These are phyloP conservation scores for Chiua virens DNA, from an alignment of 768 basidiomycete genomes.

Conservation along the genomic window DNA sequence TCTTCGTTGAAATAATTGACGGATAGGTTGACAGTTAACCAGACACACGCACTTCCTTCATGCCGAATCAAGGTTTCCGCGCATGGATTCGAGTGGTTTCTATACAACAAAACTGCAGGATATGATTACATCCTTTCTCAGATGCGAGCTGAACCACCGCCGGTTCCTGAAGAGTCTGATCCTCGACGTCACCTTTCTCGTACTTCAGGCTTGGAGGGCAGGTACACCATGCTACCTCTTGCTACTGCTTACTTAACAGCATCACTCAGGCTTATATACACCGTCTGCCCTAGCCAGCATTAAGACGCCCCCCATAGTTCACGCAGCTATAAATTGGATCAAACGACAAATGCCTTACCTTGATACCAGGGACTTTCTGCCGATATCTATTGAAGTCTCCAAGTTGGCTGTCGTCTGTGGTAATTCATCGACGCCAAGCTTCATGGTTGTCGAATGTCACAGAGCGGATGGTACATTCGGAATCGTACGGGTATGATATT, in stretches of 20 bases:
- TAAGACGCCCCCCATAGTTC: conserved; percentile 35
- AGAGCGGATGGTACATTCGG: conserved; percentile 79
- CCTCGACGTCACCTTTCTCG: conserved; percentile 40
- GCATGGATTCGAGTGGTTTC: conserved; percentile 89
- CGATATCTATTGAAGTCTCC: conserved; percentile 74
- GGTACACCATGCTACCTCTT: background rate
- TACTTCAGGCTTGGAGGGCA: conserved; percentile 42
- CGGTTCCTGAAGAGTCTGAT: conserved; percentile 24
- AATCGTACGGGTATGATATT: conserved; percentile 59
- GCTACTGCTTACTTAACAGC: background rate
- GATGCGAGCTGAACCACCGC: conserved; percentile 46
- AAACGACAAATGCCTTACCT: conserved; percentile 65
- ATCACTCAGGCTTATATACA: conserved; percentile 19
- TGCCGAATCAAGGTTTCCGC: conserved; percentile 81
- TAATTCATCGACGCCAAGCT: conserved; percentile 79
- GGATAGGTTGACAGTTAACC: conserved; percentile 32
- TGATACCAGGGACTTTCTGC: conserved; percentile 82
- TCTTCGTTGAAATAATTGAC: conserved; percentile 4
- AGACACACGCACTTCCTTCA: conserved; percentile 42
- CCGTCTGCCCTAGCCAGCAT: conserved; percentile 27
- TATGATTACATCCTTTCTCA: conserved; percentile 85
- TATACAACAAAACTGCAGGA: conserved; percentile 88
- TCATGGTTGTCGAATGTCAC: conserved; percentile 81
- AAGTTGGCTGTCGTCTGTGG: conserved; percentile 85
- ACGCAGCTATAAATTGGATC: conserved; percentile 49